These are phyloP conservation scores for Kalmusia sp. DNA, from an alignment of 2,329 filamentous ascomycete species.

Conservation along the genomic window DNA sequence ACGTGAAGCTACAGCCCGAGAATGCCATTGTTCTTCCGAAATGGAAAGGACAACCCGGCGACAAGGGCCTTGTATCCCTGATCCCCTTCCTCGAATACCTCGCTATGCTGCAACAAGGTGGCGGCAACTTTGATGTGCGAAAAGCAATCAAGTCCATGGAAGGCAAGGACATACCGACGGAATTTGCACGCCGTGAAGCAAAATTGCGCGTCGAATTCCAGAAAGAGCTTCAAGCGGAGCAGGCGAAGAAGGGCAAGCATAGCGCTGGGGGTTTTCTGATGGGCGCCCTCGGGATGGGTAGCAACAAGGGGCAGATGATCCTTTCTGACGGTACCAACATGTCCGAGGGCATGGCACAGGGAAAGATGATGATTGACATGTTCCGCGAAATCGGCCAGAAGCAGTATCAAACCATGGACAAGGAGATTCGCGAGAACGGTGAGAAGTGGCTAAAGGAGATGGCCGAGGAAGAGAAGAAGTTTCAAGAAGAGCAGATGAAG, in stretches of 20 bases:
- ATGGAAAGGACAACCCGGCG: slow-evolving; percentile 83
- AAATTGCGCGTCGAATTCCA: slow-evolving; percentile 85
- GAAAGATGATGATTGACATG: slow-evolving; percentile 97
- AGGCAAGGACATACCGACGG: slow-evolving; percentile 84
- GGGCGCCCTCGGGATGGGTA: slow-evolving; percentile 78
- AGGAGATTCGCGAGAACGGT: slow-evolving; percentile 90
- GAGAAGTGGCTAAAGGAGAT: slow-evolving; percentile 97
- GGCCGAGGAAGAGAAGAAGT: slow-evolving; percentile 84
- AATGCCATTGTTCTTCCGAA: slow-evolving; percentile 92
- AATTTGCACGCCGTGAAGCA: slow-evolving; percentile 89
- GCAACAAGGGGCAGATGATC: slow-evolving; percentile 63
- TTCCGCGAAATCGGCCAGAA: slow-evolving; percentile 89
- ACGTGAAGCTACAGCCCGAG: slow-evolving; percentile 90
- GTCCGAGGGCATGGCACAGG: slow-evolving; percentile 81
- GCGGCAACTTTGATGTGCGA: slow-evolving; percentile 81
- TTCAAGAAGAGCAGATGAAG: slow-evolving; percentile 88
- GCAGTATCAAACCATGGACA: slow-evolving; percentile 88
- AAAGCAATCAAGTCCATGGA: slow-evolving; percentile 87
- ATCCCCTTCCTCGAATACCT: slow-evolving; percentile 99
- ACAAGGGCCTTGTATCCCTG: slow-evolving; percentile 84
- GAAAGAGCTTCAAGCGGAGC: slow-evolving; percentile 74
- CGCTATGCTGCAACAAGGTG: slow-evolving; percentile 72
- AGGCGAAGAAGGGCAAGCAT: slow-evolving; percentile 65
- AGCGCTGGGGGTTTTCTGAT: slow-evolving; percentile 74
- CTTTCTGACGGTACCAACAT: slow-evolving; percentile 60